Evolutionary conservation across 2,329 filamentous ascomycete species (phyloP), one percentile per base, ranked within the genome.

Genomic region (Hymenoscyphus occultus): DNA sequence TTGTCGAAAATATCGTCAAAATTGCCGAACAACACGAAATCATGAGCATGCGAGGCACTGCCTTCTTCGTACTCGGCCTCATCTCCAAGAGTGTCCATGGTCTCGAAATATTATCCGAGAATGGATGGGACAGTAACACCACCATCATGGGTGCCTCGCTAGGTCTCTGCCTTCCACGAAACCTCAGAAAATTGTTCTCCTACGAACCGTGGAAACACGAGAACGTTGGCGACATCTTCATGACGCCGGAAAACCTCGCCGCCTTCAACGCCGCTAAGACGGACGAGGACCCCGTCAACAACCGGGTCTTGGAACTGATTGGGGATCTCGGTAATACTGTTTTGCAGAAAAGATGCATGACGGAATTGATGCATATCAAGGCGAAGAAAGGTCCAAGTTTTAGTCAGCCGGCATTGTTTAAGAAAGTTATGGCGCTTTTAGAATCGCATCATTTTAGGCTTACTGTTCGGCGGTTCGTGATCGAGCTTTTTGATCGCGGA

Each of bases 321-420:
- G 87, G 91, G 14, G 93, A 97, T 73, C 83, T 99, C 65, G 92
- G 93, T 64, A 97, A 98, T 74, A 95, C 94, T 65, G 93, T 99
- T 16, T 83, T 97, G 60, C 93, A 93, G 74, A 96, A 96, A 76
- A 90, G 90, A 75, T 91, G 93, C 5, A 88, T 94, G 61, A 86
- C 84, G 22, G 93, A 98, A 76, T 83, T 99, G 63, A 87, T 85
- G 73, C 83, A 93, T 81, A 84, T 97, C 68, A 93, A 91, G 80
- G 81, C 85, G 61, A 90, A 89, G 73, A 90, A 92, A 71, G 87
- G 88, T 0, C 82, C 87, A 0, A 88, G 88, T 0, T 97, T 99
- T 75, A 84, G 85, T 45, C 90, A 90, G 72, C 86, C 89, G 5
- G 82, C 83, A 5, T 84, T 99, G 54, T 98, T 98, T 80, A 88